A percentile compares a stretch with the other conserved stretches of the same genome.
Conservation (phyloP, 2,329 filamentous ascomycete species). For the Periglandula ipomoeae region DNA sequence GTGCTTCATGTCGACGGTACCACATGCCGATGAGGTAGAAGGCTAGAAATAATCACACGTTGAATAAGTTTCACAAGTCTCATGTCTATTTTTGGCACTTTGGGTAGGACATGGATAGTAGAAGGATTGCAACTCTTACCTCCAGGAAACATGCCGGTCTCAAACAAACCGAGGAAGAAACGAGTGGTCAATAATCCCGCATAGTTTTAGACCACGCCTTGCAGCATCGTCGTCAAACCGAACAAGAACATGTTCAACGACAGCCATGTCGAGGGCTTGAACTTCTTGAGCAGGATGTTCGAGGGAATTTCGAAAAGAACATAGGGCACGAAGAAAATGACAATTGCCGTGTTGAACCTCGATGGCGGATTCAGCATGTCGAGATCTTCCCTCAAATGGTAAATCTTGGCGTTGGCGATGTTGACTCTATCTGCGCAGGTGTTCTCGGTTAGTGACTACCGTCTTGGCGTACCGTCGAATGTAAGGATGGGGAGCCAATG, state of each 20-base stretch:
- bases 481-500: not conserved
- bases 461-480: too few relatives aligned
- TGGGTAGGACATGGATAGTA: too few relatives aligned
- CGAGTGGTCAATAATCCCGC: slow-evolving; percentile 66
- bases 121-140: slow-evolving; percentile 17
- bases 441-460: too few relatives aligned
- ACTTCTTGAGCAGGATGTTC: slow-evolving; percentile 55
- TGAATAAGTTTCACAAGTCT: not conserved
- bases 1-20: slow-evolving; percentile 81
- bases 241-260: slow-evolving; percentile 79
- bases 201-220: slow-evolving; percentile 73
- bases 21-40: slow-evolving; percentile 76
- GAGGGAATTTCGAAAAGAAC: slow-evolving; percentile 63
- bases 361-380: slow-evolving; percentile 36
- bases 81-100: slow-evolving; percentile 35
- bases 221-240: slow-evolving; percentile 63
- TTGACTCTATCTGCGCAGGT: slow-evolving; percentile 53
- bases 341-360: slow-evolving; percentile 66
- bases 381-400: slow-evolving; percentile 55
- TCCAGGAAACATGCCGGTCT: slow-evolving; percentile 61
- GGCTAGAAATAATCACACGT: slow-evolving; percentile 14
- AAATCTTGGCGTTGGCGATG: slow-evolving; percentile 67
- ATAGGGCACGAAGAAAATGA: slow-evolving; percentile 78
- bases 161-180: slow-evolving; percentile 76
- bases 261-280: slow-evolving; percentile 59